Conservation (phyloP, 768 basidiomycete species). For the Russula sp. region DNA sequence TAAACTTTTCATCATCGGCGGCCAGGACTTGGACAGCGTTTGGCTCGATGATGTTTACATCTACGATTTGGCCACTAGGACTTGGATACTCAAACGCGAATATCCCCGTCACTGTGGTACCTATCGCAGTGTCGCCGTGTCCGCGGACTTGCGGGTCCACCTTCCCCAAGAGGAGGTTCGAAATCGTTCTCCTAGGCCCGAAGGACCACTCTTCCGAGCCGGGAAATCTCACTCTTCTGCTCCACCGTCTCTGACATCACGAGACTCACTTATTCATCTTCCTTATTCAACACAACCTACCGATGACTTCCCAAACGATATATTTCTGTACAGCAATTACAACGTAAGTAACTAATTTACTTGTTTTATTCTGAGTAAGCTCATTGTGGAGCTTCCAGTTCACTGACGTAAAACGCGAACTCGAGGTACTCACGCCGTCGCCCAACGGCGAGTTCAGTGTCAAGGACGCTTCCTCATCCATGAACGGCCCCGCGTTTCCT, state of each 20-base stretch:
- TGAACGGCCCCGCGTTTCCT: slow-evolving; percentile 80
- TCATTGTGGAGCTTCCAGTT: slow-evolving; percentile 50
- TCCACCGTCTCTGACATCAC: slow-evolving; percentile 50
- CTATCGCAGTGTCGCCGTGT: slow-evolving; percentile 89
- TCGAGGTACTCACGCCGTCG: slow-evolving; percentile 85
- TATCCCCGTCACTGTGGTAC: slow-evolving; percentile 95
- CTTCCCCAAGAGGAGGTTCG: slow-evolving; percentile 59
- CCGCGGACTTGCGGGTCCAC: slow-evolving; percentile 64
- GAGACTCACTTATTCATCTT: slow-evolving; percentile 62
- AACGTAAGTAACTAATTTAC: slow-evolving; percentile 55
- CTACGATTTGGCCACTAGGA: slow-evolving; percentile 67
- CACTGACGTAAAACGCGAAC: slow-evolving; percentile 91
- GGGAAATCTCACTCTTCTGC: slow-evolving; percentile 39
- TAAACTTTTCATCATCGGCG: slow-evolving; percentile 88
- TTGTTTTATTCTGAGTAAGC: slow-evolving; percentile 10
- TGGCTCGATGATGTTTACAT: slow-evolving; percentile 94
- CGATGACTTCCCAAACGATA: slow-evolving; percentile 77
- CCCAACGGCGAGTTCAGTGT: slow-evolving; percentile 74
- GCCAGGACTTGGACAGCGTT: slow-evolving; percentile 89
- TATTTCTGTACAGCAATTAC: slow-evolving; percentile 93
- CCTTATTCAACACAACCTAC: slow-evolving; percentile 73
- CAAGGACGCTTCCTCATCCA: slow-evolving; percentile 73
- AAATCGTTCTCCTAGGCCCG: slow-evolving; percentile 47
- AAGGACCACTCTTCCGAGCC: slow-evolving; percentile 58
- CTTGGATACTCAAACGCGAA: slow-evolving; percentile 77